phyloP scores from a whole-genome alignment of 23 red algal species.

The Gracilariopsis chorda region DNA sequence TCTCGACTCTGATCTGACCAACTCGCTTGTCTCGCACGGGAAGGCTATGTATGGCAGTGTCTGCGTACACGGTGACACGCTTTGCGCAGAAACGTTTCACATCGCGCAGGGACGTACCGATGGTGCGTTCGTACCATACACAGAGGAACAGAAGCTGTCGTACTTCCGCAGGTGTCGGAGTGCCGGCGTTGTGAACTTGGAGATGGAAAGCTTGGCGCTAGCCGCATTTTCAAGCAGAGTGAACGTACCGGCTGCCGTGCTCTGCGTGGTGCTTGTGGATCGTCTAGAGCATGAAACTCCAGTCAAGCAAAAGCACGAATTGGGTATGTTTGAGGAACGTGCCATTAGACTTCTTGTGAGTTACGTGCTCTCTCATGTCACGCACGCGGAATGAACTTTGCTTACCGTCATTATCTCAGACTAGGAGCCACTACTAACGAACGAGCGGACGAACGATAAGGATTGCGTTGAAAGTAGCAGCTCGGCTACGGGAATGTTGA shows the following conservation, averaged over 20 bases:
- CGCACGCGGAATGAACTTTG: no score
- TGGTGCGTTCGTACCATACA: not conserved
- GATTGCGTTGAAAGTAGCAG: no score
- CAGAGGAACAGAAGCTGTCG: not conserved
- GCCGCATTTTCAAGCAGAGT: conserved; percentile 7
- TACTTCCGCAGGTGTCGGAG: not conserved
- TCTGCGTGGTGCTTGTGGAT: conserved; percentile 44
- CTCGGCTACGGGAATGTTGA: no score
- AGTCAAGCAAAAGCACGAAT: not conserved
- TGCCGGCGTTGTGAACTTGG: conserved; percentile 11
- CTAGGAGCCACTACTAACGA: no score
- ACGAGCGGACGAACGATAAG: no score
- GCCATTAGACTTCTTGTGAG: conserved; percentile 1
- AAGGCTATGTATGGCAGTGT: not conserved
- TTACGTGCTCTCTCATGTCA: no score
- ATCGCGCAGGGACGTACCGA: conserved; percentile 18
- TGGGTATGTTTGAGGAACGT: not conserved
- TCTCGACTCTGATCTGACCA: not conserved
- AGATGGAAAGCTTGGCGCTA: conserved; percentile 49
- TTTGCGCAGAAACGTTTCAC: conserved; percentile 56
- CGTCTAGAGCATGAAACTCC: conserved; percentile 13
- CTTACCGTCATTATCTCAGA: no score
- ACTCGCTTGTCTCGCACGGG: not conserved
- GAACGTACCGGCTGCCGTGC: not conserved
- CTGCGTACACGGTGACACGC: conserved; percentile 4